phyloP scores from a whole-genome alignment of 2,329 filamentous ascomycete species.

The Aspergillus terreus region DNA sequence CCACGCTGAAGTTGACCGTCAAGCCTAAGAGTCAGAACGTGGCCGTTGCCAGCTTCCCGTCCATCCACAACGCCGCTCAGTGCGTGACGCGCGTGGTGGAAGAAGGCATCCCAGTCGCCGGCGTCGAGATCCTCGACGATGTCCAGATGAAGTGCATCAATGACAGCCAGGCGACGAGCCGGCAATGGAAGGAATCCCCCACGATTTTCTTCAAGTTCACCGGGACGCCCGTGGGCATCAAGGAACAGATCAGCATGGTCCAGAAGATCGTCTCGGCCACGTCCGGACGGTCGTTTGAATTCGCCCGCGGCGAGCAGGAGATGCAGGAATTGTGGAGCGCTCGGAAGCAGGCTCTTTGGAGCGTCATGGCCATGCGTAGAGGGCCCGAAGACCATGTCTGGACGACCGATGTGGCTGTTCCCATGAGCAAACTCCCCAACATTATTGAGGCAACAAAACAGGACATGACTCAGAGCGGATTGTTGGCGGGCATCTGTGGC shows the following conservation, averaged over 20 bases:
- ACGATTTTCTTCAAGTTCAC: constrained; percentile 75
- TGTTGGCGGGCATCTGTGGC: constrained; percentile 65
- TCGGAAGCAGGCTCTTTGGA: constrained; percentile 71
- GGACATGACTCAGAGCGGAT: constrained; percentile 59
- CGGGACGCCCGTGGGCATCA: constrained; percentile 60
- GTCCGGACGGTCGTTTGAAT: constrained; percentile 62
- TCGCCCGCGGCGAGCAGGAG: constrained; percentile 62
- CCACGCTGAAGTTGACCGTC: constrained; percentile 79
- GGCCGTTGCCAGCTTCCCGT: constrained; percentile 66
- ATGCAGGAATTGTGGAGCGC: constrained; percentile 71
- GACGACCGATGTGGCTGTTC: constrained; percentile 79
- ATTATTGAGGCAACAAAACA: constrained; percentile 69
- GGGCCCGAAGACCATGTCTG: constrained; percentile 62
- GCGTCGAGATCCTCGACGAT: constrained; percentile 90
- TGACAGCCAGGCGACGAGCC: constrained; percentile 41
- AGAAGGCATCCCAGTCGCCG: constrained; percentile 77
- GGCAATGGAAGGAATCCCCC: constrained; percentile 64
- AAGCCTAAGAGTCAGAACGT: constrained; percentile 76
- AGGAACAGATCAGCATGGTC: constrained; percentile 61
- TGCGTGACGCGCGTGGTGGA: constrained; percentile 79
- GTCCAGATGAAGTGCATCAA: constrained; percentile 78
- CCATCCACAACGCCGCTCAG: constrained; percentile 67
- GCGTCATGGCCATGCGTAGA: constrained; percentile 62
- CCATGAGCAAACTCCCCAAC: constrained; percentile 66
- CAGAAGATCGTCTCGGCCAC: constrained; percentile 54